These are phyloP conservation scores for Amoebophrya sp. DNA, from an alignment of 169 alveolate genomes.

Conservation along the genomic window DNA sequence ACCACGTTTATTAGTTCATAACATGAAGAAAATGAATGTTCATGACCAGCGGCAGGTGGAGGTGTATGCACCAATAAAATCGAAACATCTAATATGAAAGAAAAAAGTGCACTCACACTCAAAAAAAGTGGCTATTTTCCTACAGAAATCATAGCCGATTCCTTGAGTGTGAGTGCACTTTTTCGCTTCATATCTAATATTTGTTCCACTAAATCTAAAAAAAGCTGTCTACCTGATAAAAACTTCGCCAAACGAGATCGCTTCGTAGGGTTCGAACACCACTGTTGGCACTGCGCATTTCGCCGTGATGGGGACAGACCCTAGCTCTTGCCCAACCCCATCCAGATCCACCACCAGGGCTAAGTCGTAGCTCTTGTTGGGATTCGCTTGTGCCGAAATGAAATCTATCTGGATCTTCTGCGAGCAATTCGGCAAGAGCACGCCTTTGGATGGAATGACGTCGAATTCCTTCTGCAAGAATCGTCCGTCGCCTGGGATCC, in stretches of 20 bases:
- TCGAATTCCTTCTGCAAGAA: slow-evolving; percentile 76
- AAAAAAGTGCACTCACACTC: no score
- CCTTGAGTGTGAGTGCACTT: slow-evolving; percentile 35
- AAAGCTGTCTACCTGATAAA: slow-evolving; percentile 71
- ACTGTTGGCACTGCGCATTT: slow-evolving; percentile 81
- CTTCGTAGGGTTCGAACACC: slow-evolving; percentile 74
- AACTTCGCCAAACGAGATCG: slow-evolving; percentile 73
- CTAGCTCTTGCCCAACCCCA: slow-evolving; percentile 83
- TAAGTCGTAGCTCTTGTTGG: slow-evolving; percentile 66
- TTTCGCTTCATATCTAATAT: slow-evolving; percentile 36
- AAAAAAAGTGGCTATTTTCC: no score
- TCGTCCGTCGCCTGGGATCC: slow-evolving; percentile 84
- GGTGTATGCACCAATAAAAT: no score
- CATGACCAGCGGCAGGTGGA: no score
- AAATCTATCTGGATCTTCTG: slow-evolving; percentile 73
- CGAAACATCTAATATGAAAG: no score
- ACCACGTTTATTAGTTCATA: no score
- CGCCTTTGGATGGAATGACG: slow-evolving; percentile 71
- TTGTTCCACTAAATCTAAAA: slow-evolving; percentile 57
- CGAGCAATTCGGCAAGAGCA: slow-evolving; percentile 62
- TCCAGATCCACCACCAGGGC: slow-evolving; percentile 80
- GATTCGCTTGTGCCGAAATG: slow-evolving; percentile 63
- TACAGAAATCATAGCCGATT: slow-evolving; percentile 28
- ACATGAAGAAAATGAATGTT: no score
- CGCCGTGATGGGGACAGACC: slow-evolving; percentile 79